phyloP scores from a whole-genome alignment of 1,139 yeast species.

The Debaryomycetaceae sp. region DNA sequence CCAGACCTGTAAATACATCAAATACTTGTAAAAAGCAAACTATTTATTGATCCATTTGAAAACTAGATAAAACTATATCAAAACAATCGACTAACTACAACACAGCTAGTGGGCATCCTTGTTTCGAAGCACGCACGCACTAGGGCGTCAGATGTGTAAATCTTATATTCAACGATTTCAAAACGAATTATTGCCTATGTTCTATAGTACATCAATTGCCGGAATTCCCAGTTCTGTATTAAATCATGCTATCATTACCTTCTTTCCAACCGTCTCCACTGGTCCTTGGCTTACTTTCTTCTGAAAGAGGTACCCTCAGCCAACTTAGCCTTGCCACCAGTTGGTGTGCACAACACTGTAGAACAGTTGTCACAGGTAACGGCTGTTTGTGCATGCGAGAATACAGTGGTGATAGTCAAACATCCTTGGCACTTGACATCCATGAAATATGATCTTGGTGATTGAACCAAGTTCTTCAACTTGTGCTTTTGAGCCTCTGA shows the following conservation, averaged over 20 bases:
- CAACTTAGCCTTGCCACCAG: conserved; percentile 99
- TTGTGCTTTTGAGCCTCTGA: conserved; percentile 96
- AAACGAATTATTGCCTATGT: neutral
- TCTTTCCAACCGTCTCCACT: neutral
- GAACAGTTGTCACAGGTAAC: conserved; percentile 99
- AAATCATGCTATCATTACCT: conserved; percentile 3
- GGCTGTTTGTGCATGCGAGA: conserved; percentile 99
- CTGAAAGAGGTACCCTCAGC: conserved; percentile 99
- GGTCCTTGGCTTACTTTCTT: conserved; percentile 66
- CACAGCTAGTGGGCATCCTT: no score
- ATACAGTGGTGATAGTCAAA: conserved; percentile 97
- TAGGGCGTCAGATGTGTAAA: no score
- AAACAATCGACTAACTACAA: no score
- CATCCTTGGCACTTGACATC: conserved; percentile 99
- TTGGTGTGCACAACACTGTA: conserved; percentile 97
- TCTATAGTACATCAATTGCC: conserved; percentile 2
- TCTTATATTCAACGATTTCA: neutral
- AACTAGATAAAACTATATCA: neutral
- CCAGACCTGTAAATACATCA: conserved; percentile 6
- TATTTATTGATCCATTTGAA: neutral
- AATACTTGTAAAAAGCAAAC: conserved; percentile 1
- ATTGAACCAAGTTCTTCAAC: conserved; percentile 94
- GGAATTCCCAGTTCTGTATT: conserved; percentile 1
- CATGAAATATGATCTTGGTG: conserved; percentile 99
- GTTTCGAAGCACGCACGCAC: no score